phyloP scores from a whole-genome alignment of 805 yeast species.

The Saccharomycopsis capsularis region DNA sequence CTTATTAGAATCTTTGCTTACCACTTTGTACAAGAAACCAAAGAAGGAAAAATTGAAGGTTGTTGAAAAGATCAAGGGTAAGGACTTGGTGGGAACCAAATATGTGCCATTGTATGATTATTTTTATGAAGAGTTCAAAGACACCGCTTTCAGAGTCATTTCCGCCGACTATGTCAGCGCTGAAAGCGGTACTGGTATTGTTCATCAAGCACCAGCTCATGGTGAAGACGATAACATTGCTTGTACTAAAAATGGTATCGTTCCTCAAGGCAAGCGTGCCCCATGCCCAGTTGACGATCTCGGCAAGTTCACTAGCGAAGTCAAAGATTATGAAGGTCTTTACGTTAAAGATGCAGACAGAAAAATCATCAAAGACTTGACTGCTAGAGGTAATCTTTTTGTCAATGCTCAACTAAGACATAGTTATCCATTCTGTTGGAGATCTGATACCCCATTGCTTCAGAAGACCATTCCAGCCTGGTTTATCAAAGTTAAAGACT shows the following conservation, averaged over 20 bases:
- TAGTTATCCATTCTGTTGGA: constrained; percentile 99
- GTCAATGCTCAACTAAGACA: constrained; percentile 81
- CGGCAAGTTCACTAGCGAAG: constrained; percentile 76
- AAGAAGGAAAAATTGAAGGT: constrained; percentile 79
- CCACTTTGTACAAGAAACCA: constrained; percentile 90
- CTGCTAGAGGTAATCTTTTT: constrained; percentile 68
- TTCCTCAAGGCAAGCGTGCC: constrained; percentile 58
- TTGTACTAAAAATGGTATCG: constrained; percentile 68
- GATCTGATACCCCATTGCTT: constrained; percentile 96
- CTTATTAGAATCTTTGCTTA: constrained; percentile 73
- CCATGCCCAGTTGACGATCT: constrained; percentile 95
- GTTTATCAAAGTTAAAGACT: constrained; percentile 87
- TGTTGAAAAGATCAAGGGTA: constrained; percentile 74
- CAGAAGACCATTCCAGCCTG: constrained; percentile 98
- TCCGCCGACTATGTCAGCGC: constrained; percentile 77
- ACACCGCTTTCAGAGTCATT: constrained; percentile 75
- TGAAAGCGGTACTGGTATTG: constrained; percentile 98
- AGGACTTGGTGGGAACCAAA: constrained; percentile 67
- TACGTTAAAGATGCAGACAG: constrained; percentile 97
- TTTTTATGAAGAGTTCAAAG: constrained; percentile 69
- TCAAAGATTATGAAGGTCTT: constrained; percentile 66
- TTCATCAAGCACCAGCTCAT: constrained; percentile 96
- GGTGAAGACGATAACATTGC: constrained; percentile 98
- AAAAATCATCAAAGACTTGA: constrained; percentile 75
- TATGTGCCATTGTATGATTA: constrained; percentile 81